Evolutionary conservation across 2,329 filamentous ascomycete species (phyloP), one percentile per base, ranked within the genome.

Genomic region (Celoporthe dispersa): DNA sequence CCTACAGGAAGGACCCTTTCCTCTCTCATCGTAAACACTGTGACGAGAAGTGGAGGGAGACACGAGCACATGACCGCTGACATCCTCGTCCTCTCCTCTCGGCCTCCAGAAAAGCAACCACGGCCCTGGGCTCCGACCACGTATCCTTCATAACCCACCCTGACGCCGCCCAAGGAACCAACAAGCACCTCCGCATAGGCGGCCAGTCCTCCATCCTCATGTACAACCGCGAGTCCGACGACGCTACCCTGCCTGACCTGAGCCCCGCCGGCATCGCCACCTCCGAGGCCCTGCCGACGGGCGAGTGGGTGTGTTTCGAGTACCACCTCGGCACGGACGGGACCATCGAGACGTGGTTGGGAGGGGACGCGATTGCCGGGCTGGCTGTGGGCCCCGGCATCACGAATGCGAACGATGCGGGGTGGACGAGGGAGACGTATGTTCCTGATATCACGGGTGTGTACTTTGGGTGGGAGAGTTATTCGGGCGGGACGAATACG

Each of bases 61-160:
- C n/a, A n/a, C n/a, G 37, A 39, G 19, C 19, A 25, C 2, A 48
- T 12, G 22, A 25, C 22, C 14, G 19, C 33, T 62, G 37, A 62
- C 4, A 37, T 25, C 11, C n/a, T 22, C 28, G 1, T 35, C 14
- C 22, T 1, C 4, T 31, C 3, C 22, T 2, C 33, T 1, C 28
- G 25, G 66, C 59, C 69, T 76, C 8, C 64, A 88, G 87, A 64
- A 88, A 88, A 79, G 82, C 86, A 2, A 81, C 83, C 64, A 87
- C 84, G 73, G 83, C 87, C 68, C 79, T 90, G n/a, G 88, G 86
- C 8, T 83, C 84, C 77, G 82, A 85, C 28, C 88, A 90, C 79
- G 86, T 90, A 72, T 84, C 86, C 62, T 90, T 90, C 81, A 89
- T 90, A 79, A 89, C 87, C 28, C 89, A 90, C 86, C 84, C 87